Conservation (phyloP, 306 rosid genomes). For the Pueraria montana region DNA sequence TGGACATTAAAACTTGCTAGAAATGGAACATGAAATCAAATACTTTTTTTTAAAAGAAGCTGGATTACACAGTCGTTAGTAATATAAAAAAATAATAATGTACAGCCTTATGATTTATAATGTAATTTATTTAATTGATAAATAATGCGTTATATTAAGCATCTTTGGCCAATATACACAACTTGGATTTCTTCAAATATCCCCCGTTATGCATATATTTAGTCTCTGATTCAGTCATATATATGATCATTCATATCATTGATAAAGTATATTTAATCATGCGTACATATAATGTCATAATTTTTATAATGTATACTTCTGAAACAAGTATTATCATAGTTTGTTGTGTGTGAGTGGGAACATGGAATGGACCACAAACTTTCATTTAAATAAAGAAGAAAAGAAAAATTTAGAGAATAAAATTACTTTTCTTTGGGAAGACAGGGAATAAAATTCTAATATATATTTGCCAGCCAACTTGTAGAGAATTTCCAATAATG, state of each 20-base stretch:
- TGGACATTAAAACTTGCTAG: slow-evolving; percentile 39
- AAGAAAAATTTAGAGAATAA: slow-evolving; percentile 18
- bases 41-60: slow-evolving; percentile 29
- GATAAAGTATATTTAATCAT: slow-evolving; percentile 40
- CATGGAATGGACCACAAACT: slow-evolving; percentile 62
- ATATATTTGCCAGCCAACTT: slow-evolving; percentile 50
- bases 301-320: slow-evolving; percentile 39
- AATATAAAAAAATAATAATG: neutral
- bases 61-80: slow-evolving; percentile 29
- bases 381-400: slow-evolving; percentile 44
- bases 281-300: slow-evolving; percentile 33
- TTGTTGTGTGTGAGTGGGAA: slow-evolving; percentile 57
- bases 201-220: neutral
- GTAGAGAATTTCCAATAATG: slow-evolving; percentile 65
- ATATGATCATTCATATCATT: slow-evolving; percentile 49
- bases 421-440: slow-evolving; percentile 42
- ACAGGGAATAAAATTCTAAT: slow-evolving; percentile 45
- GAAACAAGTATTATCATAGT: slow-evolving; percentile 47
- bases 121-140: slow-evolving; percentile 23
- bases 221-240: slow-evolving; percentile 34
- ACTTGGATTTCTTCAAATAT: slow-evolving; percentile 37
- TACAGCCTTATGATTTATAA: neutral
- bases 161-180: slow-evolving; percentile 50
- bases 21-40: slow-evolving; percentile 44
- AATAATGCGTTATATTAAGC: slow-evolving; percentile 40